Percentiles rank a stretch among this genome's conserved stretches.
These are phyloP conservation scores for Sungouiella thailandica DNA, from an alignment of 805 yeast genomes.

Conservation along the genomic window DNA sequence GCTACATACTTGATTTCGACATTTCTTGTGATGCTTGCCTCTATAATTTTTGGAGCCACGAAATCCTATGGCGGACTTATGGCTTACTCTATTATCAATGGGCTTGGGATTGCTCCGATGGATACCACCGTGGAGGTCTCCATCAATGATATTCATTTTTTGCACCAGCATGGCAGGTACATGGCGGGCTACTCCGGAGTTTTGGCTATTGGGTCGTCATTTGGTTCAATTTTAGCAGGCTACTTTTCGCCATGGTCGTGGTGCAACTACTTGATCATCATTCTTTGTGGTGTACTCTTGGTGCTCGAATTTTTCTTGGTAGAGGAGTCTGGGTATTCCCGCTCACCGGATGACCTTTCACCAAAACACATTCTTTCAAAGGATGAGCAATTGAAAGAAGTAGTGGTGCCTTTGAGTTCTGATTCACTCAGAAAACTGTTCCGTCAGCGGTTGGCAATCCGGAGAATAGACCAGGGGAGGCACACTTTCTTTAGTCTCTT, in stretches of 20 bases:
- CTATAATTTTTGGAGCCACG: not conserved
- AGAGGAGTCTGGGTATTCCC: not conserved
- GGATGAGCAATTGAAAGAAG: not conserved
- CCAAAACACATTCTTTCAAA: not conserved
- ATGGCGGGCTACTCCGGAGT: not conserved
- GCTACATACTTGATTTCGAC: not conserved
- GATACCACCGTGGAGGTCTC: conserved; percentile 46
- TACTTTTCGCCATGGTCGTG: not conserved
- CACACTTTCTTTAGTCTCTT: not conserved
- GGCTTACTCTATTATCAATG: not conserved
- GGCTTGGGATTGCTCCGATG: conserved; percentile 29
- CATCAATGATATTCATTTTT: conserved; percentile 44
- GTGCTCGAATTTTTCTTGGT: not conserved
- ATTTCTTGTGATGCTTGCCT: not conserved
- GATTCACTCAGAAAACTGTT: not conserved
- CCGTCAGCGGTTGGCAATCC: not conserved
- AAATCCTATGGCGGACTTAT: not conserved
- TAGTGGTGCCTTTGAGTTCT: not conserved
- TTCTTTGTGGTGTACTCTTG: not conserved
- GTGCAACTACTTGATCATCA: not conserved
- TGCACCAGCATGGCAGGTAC: conserved; percentile 30
- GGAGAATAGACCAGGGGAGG: not conserved
- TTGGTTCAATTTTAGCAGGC: conserved; percentile 2
- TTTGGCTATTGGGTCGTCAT: conserved; percentile 16
- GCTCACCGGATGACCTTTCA: too few species aligned